These are phyloP conservation scores for Carex cristatella DNA, from an alignment of 176 grass and related monocot species.

Conservation along the genomic window DNA sequence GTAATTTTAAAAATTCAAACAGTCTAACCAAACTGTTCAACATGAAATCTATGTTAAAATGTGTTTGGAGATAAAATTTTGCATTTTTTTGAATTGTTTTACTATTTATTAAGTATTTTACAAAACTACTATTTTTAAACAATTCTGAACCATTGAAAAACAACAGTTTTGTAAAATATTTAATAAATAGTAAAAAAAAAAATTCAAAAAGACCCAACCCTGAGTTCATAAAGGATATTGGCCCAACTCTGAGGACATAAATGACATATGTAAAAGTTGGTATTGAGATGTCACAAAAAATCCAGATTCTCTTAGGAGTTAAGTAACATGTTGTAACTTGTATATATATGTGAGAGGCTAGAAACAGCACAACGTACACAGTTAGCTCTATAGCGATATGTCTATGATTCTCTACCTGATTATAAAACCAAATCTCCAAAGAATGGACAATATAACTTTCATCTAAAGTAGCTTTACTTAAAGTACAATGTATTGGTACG, in stretches of 20 bases:
- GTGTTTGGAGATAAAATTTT: too few relatives aligned
- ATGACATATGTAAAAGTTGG: neutral
- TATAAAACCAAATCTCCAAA: slow-evolving; percentile 30
- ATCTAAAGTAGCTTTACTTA: slow-evolving; percentile 33
- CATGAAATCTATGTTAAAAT: too few relatives aligned
- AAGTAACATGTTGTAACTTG: neutral
- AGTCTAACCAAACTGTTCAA: too few relatives aligned
- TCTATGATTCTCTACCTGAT: slow-evolving; percentile 25
- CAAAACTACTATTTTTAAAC: too few relatives aligned
- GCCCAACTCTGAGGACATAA: neutral
- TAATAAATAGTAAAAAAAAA: too few relatives aligned
- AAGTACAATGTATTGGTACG: slow-evolving; percentile 37
- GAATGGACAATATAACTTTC: slow-evolving; percentile 37
- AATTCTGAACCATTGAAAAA: too few relatives aligned
- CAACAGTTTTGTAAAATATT: too few relatives aligned
- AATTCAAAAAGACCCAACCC: too few relatives aligned
- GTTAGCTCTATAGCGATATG: neutral
- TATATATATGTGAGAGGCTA: neutral
- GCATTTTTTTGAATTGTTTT: too few relatives aligned
- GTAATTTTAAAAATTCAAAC: too few relatives aligned
- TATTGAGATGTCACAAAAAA: neutral
- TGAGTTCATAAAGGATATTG: too few relatives aligned
- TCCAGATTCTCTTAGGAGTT: slow-evolving; percentile 16
- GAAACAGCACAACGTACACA: neutral
- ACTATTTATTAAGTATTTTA: too few relatives aligned